Conservation (phyloP, 192 early-diverging fungal genomes). For the Fimicolochytrium jonesii region DNA sequence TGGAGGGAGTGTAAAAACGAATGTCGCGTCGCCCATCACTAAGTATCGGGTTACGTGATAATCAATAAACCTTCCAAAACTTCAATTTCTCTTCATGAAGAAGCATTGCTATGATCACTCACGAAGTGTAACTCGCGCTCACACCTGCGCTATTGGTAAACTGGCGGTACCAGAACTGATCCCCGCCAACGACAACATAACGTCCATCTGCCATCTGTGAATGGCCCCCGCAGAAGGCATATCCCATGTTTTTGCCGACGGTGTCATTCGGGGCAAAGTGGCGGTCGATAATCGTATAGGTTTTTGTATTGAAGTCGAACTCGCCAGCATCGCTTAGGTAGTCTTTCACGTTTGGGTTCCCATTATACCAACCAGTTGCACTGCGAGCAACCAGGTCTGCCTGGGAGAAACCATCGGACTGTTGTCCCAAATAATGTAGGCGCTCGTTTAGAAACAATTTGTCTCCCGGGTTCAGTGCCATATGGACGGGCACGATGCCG, state of each 20-base stretch:
- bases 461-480: slow-evolving; percentile 7
- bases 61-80: too few relatives aligned
- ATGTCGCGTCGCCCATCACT: slow-evolving; percentile 26
- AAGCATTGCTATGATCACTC: background rate
- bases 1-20: slow-evolving; percentile 1
- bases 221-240: slow-evolving; percentile 19
- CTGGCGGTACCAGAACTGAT: slow-evolving; percentile 3
- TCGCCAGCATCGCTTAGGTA: slow-evolving; percentile 18
- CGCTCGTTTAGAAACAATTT: slow-evolving; percentile 14
- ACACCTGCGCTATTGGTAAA: too few relatives aligned
- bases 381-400: background rate
- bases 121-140: background rate
- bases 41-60: too few relatives aligned
- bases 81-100: background rate
- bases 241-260: slow-evolving; percentile 13
- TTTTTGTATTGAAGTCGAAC: slow-evolving; percentile 15
- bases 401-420: background rate
- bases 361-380: slow-evolving; percentile 9
- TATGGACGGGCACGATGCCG: slow-evolving; percentile 7
- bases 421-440: background rate
- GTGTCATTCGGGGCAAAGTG: background rate
- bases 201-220: slow-evolving; percentile 15
- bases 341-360: slow-evolving; percentile 2
- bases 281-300: slow-evolving; percentile 9
- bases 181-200: slow-evolving; percentile 7